Base-by-base conservation (phyloP, 1,284 basidiomycete genomes). In the Ganoderma lingzhi region DNA sequence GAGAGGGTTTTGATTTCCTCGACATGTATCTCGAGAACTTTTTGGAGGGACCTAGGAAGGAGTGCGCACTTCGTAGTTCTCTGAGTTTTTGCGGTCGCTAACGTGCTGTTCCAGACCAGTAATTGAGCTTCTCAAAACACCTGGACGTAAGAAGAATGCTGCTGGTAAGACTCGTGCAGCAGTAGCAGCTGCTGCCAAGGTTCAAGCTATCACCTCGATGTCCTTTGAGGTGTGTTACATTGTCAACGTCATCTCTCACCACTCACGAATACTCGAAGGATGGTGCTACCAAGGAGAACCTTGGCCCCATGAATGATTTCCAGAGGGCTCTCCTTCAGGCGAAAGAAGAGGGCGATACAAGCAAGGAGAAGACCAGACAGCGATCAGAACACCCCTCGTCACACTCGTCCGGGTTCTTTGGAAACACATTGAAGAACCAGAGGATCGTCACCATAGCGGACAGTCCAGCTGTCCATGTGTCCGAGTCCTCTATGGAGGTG, bases 61-160 rank as follows among this genome's bases (percentile, higher is more conserved):
- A 89, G 93, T 93, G 73, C 61, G 86, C 69, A 10, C 3, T 15
- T 2, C 9, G 3, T 19, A 5, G n/a, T 10, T 59, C 2, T 39
- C 19, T 35, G 3, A 44, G 39, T 4, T 14, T 3, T 48, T 28
- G 48, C 48, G 35, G 28, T 55, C 53, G 51, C 65, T 62, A 55
- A 63, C 64, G 15, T 35, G 3, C 42, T 32, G 35, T 1, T 66
- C 6, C 72, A 94, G 93, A 66, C 85, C 88, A 15, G 85, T 94
- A 15, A 90, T 93, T 65, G 92, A 94, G 66, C 85, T 95, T n/a
- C 87, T 94, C 8, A 95, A 95, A 81, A 95, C 93, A 2, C 93
- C 93, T 35, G 89, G 90, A 44, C 87, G 92, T 45, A 93, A 87
- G 80, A 91, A 86, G 80, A 84, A 83, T 64, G 79, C 84, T 15